phyloP scores from a whole-genome alignment of 2,329 filamentous ascomycete species.

The Scleromitrula shiraiana region DNA sequence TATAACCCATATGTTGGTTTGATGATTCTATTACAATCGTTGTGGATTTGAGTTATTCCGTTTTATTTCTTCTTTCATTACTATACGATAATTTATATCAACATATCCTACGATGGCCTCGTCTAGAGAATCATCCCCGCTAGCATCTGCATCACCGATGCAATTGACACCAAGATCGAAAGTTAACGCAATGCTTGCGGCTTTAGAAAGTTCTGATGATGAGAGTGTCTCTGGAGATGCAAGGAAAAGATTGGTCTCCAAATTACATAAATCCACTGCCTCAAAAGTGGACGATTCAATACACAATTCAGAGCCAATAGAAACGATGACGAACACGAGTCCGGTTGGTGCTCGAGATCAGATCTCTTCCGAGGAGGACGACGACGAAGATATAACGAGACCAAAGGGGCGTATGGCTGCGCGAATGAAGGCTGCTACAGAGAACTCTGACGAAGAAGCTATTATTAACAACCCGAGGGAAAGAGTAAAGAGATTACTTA shows the following conservation, averaged over 20 bases:
- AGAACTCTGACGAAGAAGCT: slow-evolving; percentile 13
- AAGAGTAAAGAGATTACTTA: slow-evolving; percentile 38
- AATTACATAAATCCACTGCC: slow-evolving; percentile 10
- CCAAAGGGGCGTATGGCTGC: slow-evolving; percentile 59
- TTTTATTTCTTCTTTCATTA: slow-evolving; percentile 10
- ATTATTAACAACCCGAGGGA: slow-evolving; percentile 30
- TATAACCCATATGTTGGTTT: too few species aligned
- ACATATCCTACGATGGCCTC: slow-evolving; percentile 39
- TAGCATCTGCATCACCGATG: slow-evolving; percentile 34
- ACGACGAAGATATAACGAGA: slow-evolving; percentile 41
- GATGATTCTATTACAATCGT: too few species aligned
- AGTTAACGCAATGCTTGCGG: slow-evolving; percentile 44
- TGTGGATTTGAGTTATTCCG: background rate
- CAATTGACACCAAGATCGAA: slow-evolving; percentile 46
- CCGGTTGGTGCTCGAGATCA: background rate
- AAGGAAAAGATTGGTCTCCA: slow-evolving; percentile 15
- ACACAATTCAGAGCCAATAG: background rate
- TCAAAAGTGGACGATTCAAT: slow-evolving; percentile 9
- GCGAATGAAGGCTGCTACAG: slow-evolving; percentile 44
- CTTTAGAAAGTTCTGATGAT: slow-evolving; percentile 41
- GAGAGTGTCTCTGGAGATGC: slow-evolving; percentile 20
- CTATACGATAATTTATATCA: background rate
- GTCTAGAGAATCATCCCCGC: slow-evolving; percentile 39
- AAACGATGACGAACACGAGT: background rate
- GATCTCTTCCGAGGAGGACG: slow-evolving; percentile 28